Conservation (phyloP, 768 basidiomycete species). For the Rhodotorula graminis region DNA sequence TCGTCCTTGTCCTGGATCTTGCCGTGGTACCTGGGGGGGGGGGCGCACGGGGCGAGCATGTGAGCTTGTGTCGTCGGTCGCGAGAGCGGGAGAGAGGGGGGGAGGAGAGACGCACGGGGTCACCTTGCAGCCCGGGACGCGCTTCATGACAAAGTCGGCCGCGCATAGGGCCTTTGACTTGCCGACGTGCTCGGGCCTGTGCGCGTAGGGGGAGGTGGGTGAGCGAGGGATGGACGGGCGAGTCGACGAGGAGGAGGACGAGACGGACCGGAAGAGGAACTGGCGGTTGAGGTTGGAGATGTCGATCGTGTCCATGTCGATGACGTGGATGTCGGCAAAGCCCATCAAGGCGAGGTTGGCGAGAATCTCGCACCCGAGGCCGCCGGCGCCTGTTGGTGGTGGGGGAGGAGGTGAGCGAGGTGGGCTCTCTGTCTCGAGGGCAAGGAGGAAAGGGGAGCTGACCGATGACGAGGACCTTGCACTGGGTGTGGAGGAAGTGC, state of each 20-base stretch:
- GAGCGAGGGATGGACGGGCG: background rate
- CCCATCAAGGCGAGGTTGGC: conserved; percentile 93
- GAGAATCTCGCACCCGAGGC: conserved; percentile 91
- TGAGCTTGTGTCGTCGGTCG: background rate
- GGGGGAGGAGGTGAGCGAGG: background rate
- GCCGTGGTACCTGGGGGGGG: conserved; percentile 68
- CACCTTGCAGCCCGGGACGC: conserved; percentile 92
- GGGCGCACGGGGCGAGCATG: background rate
- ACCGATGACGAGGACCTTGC: conserved; percentile 91
- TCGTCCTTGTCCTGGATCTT: conserved; percentile 98
- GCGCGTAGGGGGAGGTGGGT: background rate
- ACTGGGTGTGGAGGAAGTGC: conserved; percentile 66
- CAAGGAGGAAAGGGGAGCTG: background rate
- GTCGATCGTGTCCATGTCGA: conserved; percentile 99
- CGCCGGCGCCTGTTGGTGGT: conserved; percentile 64
- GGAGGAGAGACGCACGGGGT: conserved; percentile 68
- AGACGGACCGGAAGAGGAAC: conserved; percentile 80
- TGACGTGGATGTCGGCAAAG: conserved; percentile 97
- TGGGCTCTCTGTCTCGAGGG: too few species aligned
- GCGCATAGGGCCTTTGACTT: conserved; percentile 88
- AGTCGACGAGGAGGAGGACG: background rate
- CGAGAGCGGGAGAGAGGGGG: background rate
- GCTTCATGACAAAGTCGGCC: conserved; percentile 92
- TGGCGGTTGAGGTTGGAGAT: conserved; percentile 98
- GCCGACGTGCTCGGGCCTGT: conserved; percentile 83